Evolutionary conservation across 23 red algal genomes (phyloP).

Genomic region (Gracilaria domingensis): DNA sequence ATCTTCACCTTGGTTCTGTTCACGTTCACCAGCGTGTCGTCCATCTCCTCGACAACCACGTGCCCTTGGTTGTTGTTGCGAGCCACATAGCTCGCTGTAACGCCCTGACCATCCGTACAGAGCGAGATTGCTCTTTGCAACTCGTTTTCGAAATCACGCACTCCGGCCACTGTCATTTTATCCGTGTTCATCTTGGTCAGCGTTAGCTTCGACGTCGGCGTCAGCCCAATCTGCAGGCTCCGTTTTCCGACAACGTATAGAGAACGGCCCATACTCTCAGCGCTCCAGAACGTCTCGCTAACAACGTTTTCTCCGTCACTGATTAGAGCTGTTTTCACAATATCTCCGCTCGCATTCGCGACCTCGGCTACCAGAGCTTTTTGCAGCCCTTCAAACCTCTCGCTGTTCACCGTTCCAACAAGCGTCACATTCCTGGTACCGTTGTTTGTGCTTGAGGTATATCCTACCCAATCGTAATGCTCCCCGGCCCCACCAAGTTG

Average conservation of each 20-base stretch:
- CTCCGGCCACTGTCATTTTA: background rate
- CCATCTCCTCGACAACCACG: conserved; percentile 7
- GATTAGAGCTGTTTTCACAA: background rate
- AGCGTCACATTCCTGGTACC: background rate
- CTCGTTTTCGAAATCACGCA: conserved; percentile 4
- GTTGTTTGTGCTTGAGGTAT: background rate
- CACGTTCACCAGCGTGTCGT: background rate
- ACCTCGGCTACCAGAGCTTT: conserved; percentile 6
- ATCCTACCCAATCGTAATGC: conserved; percentile 18
- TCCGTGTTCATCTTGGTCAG: conserved; percentile 14
- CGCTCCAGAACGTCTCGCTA: conserved; percentile 14
- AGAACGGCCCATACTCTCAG: background rate
- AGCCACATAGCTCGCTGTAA: conserved; percentile 23
- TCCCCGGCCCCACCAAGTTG: background rate
- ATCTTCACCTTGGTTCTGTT: conserved; percentile 3
- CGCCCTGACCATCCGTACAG: background rate
- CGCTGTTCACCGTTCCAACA: background rate
- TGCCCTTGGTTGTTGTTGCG: conserved; percentile 20
- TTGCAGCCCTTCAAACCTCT: conserved; percentile 19
- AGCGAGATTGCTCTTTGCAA: background rate
- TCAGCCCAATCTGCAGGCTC: background rate
- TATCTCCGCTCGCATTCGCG: conserved; percentile 7
- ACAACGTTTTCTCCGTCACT: conserved; percentile 22
- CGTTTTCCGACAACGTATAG: conserved; percentile 26
- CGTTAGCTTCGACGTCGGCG: background rate